Base-by-base conservation (phyloP, 306 rosid species). In the Prunus kanzakura region DNA sequence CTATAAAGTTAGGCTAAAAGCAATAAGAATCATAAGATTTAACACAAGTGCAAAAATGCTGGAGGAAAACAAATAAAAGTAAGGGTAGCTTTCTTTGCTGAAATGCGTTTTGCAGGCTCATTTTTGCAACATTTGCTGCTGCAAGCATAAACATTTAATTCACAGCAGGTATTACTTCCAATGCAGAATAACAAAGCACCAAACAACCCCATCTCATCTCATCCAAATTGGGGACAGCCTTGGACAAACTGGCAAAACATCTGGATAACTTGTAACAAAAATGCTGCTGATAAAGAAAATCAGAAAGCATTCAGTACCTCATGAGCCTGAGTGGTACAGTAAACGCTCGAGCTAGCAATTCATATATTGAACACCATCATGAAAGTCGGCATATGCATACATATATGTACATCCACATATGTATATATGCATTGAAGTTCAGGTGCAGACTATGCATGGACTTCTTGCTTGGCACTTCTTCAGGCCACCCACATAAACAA, bases 71-170 rank as follows among this genome's bases (percentile, higher is more conserved):
- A 67, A 74, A 73, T 67, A 54, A 57, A 95, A 95, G 84, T 92
- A 92, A 30, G 87, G 84, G 67, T 25, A 2, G 98, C 97, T 83
- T 87, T 91, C 93, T 95, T 92, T 1, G 97, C 93, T 38, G 99
- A 95, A 25, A 25, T 25, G 27, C 27, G 27, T 25, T 25, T 25
- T 25, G 27, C 27, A 1, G 27, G 27, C 27, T 25, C 27, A 25
- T 92, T 92, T 92, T 18, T 76, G 85, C 89, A 92, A 72, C 99
- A 95, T 92, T 86, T 95, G 84, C 97, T 32, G 35, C 35, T 93
- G 89, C 57, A 73, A 75, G 75, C 9, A 46, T 47, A 7, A 51
- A 46, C 58, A 9, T 46, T 8, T 11, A 16, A 20, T 0, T 10
- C 15, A 45, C 13, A 50, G 50, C 18, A 14, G 3, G 57, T 15